A percentile compares a stretch with the other conserved stretches of the same genome.
These are phyloP conservation scores for Scutellaria galericulata DNA, from an alignment of 257 asterid species.

Conservation along the genomic window DNA sequence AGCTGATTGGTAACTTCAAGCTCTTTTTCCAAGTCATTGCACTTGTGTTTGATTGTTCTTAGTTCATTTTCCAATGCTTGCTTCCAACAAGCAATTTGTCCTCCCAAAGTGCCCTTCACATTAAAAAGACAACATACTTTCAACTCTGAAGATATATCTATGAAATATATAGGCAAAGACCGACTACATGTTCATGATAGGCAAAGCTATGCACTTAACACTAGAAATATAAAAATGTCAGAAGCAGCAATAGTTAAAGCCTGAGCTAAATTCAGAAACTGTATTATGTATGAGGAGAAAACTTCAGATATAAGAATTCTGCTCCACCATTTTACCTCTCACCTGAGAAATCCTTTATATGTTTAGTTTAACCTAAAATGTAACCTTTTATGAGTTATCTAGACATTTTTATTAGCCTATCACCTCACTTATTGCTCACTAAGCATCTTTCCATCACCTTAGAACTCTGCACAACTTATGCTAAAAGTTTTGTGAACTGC, in stretches of 20 bases:
- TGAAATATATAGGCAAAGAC: too few species aligned
- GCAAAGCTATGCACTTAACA: too few species aligned
- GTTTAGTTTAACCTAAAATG: slow-evolving; percentile 4
- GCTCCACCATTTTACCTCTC: neutral
- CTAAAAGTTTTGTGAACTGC: too few species aligned
- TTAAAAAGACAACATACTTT: slow-evolving; percentile 36
- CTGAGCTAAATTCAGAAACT: neutral
- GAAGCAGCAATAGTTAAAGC: neutral
- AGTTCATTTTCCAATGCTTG: slow-evolving; percentile 63
- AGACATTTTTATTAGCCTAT: neutral
- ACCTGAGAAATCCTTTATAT: neutral
- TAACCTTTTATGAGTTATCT: slow-evolving; percentile 16
- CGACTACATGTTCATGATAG: too few species aligned
- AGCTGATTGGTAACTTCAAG: slow-evolving; percentile 49
- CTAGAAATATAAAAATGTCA: neutral
- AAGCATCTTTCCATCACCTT: slow-evolving; percentile 1
- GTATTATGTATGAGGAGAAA: slow-evolving; percentile 3
- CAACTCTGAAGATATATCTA: neutral
- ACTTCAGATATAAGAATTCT: neutral
- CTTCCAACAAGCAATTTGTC: slow-evolving; percentile 83
- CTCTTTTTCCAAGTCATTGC: slow-evolving; percentile 63
- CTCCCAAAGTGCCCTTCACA: slow-evolving; percentile 79
- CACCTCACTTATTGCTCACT: neutral
- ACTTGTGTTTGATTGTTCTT: slow-evolving; percentile 51
- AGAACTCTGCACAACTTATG: too few species aligned